Percentiles rank a stretch among this genome's conserved stretches.
Evolutionary conservation across 2,329 filamentous ascomycete genomes (phyloP).

Genomic region (Stagonosporopsis chrysanthemi): DNA sequence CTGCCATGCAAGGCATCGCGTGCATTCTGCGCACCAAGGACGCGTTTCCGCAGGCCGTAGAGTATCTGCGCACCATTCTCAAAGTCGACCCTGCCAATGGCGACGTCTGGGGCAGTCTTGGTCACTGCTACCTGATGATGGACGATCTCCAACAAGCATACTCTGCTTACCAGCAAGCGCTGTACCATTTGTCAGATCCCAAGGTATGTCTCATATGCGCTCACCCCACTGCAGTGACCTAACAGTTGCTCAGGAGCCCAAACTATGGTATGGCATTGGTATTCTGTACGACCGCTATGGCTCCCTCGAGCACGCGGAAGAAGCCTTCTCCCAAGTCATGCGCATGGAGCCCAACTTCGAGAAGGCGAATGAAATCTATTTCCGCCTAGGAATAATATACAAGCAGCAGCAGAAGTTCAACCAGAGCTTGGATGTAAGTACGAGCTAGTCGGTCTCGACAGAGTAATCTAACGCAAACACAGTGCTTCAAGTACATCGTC

Average conservation of each 20-base stretch:
- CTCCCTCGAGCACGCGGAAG: conserved; percentile 94
- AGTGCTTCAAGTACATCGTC: conserved; percentile 99
- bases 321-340: conserved; percentile 99
- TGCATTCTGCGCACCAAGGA: conserved; percentile 90
- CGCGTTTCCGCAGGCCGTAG: conserved; percentile 91
- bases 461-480: conserved; percentile 21
- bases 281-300: conserved; percentile 97
- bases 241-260: conserved; percentile 73
- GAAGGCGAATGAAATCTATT: conserved; percentile 99
- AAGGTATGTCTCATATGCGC: conserved; percentile 67
- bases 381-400: conserved; percentile 98
- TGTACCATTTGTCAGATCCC: conserved; percentile 90
- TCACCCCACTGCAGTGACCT: conserved; percentile 1
- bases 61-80: conserved; percentile 88
- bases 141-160: conserved; percentile 97
- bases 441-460: not conserved
- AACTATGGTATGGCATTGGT: conserved; percentile 98
- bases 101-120: conserved; percentile 94
- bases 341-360: conserved; percentile 97
- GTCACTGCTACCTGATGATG: conserved; percentile 99
- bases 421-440: conserved; percentile 83
- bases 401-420: conserved; percentile 96
- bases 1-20: conserved; percentile 93
- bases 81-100: conserved; percentile 90
- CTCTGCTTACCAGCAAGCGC: conserved; percentile 91